These are phyloP conservation scores for Arachnomyces sp. DNA, from an alignment of 2,329 filamentous ascomycete genomes.

Conservation along the genomic window DNA sequence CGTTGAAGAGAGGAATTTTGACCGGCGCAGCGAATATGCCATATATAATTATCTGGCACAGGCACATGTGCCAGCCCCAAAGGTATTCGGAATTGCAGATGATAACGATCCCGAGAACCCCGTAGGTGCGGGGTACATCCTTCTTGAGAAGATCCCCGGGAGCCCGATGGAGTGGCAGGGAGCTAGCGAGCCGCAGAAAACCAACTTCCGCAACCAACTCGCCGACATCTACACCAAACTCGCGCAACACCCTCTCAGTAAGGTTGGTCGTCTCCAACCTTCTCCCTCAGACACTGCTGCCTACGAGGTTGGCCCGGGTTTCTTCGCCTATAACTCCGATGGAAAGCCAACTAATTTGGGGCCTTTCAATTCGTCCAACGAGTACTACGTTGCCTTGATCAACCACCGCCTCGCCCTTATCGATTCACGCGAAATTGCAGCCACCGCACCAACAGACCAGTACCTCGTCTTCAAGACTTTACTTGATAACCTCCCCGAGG, in stretches of 20 bases:
- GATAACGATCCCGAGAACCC: slow-evolving; percentile 23
- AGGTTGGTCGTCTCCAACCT: slow-evolving; percentile 15
- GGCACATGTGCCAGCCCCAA: slow-evolving; percentile 28
- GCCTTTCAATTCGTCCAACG: no score
- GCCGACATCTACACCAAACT: slow-evolving; percentile 28
- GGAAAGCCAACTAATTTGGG: no score
- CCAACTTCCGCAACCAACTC: slow-evolving; percentile 23
- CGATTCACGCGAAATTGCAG: no score
- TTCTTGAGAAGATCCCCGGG: slow-evolving; percentile 31
- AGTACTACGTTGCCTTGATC: no score
- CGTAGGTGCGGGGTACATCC: slow-evolving; percentile 34
- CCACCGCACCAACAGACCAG: no score
- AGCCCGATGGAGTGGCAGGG: slow-evolving; percentile 23
- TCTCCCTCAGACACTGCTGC: no score
- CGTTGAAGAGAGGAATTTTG: slow-evolving; percentile 10
- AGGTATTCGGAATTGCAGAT: slow-evolving; percentile 25
- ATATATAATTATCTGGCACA: slow-evolving; percentile 33
- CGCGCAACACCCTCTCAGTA: slow-evolving; percentile 24
- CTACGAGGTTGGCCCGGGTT: no score
- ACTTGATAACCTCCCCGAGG: no score
- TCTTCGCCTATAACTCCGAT: no score
- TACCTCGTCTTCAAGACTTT: no score
- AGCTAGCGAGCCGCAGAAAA: slow-evolving; percentile 18
- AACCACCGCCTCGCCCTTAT: no score
- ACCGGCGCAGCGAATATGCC: slow-evolving; percentile 32